phyloP scores from a whole-genome alignment of 1,139 yeast species.

The Nakaseomyces glabratus region DNA sequence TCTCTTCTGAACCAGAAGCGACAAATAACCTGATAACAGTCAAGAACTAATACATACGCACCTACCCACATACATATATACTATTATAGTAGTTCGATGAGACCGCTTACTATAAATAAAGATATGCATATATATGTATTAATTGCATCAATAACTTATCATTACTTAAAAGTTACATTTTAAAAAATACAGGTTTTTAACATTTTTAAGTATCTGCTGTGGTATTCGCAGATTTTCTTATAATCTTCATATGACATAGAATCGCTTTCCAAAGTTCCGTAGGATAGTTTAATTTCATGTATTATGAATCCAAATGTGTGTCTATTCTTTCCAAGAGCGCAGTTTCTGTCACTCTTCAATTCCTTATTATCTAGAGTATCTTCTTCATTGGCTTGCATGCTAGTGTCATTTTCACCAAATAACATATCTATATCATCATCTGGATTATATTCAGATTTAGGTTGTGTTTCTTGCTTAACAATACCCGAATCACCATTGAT shows the following conservation, averaged over 20 bases:
- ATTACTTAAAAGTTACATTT: not conserved
- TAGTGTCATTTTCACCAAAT: conserved; percentile 30
- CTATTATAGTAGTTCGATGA: too few species aligned
- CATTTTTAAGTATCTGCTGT: conserved; percentile 23
- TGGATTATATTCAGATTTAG: conserved; percentile 16
- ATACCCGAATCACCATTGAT: conserved; percentile 3
- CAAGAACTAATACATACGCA: not conserved
- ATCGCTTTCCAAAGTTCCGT: conserved; percentile 6
- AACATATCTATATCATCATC: conserved; percentile 32
- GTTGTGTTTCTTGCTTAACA: conserved; percentile 13
- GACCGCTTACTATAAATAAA: too few species aligned
- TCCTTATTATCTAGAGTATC: conserved; percentile 10
- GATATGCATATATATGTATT: not conserved
- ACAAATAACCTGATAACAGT: conserved; percentile 3
- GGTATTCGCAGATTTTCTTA: conserved; percentile 17
- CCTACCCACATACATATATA: too few species aligned
- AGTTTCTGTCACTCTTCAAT: too few species aligned
- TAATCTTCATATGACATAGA: conserved; percentile 18
- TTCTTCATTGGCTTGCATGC: conserved; percentile 22
- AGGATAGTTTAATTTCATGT: conserved; percentile 15
- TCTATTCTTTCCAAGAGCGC: too few species aligned
- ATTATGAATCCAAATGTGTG: conserved; percentile 24
- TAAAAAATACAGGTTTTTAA: conserved; percentile 24
- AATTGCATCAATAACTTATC: conserved; percentile 3
- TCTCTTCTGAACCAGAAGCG: conserved; percentile 1